phyloP scores from a whole-genome alignment of 2,329 filamentous ascomycete species.

The Cytospora chrysosperma region DNA sequence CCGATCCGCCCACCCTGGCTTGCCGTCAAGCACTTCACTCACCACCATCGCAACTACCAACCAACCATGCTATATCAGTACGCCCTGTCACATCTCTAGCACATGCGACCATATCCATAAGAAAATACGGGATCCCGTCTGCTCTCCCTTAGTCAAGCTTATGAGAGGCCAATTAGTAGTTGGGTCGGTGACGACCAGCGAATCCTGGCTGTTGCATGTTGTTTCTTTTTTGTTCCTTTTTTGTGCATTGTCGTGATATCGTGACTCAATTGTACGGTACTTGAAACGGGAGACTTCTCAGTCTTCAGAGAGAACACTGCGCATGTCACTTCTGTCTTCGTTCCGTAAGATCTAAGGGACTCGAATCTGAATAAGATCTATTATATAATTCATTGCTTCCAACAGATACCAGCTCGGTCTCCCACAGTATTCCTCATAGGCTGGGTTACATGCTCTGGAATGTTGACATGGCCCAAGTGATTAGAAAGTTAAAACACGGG shows the following conservation, averaged over 20 bases:
- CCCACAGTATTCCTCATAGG: no score
- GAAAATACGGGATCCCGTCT: conserved; percentile 7
- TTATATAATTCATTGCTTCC: background rate
- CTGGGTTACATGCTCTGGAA: background rate
- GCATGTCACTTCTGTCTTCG: background rate
- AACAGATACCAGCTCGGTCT: no score
- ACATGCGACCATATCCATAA: conserved; percentile 17
- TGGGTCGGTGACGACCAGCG: conserved; percentile 12
- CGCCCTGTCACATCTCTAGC: background rate
- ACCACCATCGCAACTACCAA: no score
- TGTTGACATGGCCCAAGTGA: background rate
- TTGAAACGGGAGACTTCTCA: no score
- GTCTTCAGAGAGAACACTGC: background rate
- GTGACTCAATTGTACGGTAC: no score
- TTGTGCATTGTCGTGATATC: background rate
- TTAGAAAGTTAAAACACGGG: no score
- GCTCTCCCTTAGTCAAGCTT: conserved; percentile 12
- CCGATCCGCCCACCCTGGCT: no score
- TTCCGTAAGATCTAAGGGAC: background rate
- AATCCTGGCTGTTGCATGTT: conserved; percentile 13
- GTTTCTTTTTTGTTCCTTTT: background rate
- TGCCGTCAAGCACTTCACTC: no score
- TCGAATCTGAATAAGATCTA: background rate
- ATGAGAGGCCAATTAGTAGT: conserved; percentile 14
- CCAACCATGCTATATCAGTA: no score